phyloP scores from a whole-genome alignment of 1,139 yeast species.

The Yamadazyma conglobata region DNA sequence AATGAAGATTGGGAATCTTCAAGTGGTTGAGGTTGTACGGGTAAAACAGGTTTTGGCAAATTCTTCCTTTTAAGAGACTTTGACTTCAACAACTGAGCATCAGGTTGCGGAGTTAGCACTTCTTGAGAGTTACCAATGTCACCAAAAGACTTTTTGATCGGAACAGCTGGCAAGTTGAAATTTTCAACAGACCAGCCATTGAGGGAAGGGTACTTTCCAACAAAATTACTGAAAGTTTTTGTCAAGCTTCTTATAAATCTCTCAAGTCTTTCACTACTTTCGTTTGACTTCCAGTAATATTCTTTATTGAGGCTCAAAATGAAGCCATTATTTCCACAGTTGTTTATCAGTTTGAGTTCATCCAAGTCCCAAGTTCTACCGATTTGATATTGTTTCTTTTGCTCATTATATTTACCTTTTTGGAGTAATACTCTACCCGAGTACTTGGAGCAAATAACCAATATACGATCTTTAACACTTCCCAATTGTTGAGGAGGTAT shows the following conservation, averaged over 20 bases:
- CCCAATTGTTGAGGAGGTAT: slow-evolving; percentile 31
- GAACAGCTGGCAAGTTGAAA: slow-evolving; percentile 32
- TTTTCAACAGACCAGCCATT: slow-evolving; percentile 35
- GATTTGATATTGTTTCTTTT: slow-evolving; percentile 70
- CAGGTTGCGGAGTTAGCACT: slow-evolving; percentile 23
- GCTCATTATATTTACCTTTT: slow-evolving; percentile 79
- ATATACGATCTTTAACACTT: slow-evolving; percentile 35
- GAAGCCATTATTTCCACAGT: slow-evolving; percentile 55
- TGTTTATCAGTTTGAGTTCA: slow-evolving; percentile 58
- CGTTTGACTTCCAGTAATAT: slow-evolving; percentile 81
- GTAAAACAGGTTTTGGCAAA: slow-evolving; percentile 25
- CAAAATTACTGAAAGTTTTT: slow-evolving; percentile 62
- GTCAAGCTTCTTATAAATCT: slow-evolving; percentile 61
- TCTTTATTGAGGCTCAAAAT: slow-evolving; percentile 65
- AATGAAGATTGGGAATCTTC: slow-evolving; percentile 12
- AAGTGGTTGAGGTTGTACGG: slow-evolving; percentile 20
- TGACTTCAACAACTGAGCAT: slow-evolving; percentile 23
- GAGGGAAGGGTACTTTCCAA: slow-evolving; percentile 62
- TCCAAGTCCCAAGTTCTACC: slow-evolving; percentile 93
- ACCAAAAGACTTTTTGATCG: slow-evolving; percentile 17
- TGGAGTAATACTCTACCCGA: slow-evolving; percentile 71
- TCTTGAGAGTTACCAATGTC: slow-evolving; percentile 11
- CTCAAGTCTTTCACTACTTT: slow-evolving; percentile 58
- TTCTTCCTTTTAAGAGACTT: slow-evolving; percentile 27
- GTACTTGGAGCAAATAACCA: slow-evolving; percentile 40